Base-by-base conservation (phyloP, 2,329 filamentous ascomycete species). In the Colletotrichum nymphaeae region DNA sequence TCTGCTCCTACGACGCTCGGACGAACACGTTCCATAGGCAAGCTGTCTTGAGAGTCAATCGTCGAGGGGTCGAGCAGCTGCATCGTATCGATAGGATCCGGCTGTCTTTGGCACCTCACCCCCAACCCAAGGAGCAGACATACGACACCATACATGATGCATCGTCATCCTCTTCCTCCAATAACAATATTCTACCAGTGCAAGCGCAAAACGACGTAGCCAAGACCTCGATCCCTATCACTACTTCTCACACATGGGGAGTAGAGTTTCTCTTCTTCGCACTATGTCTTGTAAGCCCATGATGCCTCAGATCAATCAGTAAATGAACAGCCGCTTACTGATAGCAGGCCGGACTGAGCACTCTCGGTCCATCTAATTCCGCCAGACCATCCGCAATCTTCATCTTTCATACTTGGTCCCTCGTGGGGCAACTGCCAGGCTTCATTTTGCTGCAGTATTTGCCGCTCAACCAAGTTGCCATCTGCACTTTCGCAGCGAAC, bases 1-100 rank as follows among this genome's bases (percentile, higher is more conserved):
- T 84, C 19, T 86, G 85, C 74, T 86, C 83, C 0, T 87, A 86
- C 67, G 84, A 87, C 73, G 84, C 82, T 82, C 81, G 79, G 0
- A 82, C 80, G 0, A 76, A 79, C 3, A 85, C 83, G 0, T 79
- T 85, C 69, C 83, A 82, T 56, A 79, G 84, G 0, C 84, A 87
- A 75, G 84, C 81, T 0, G 85, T 87, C 1, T 67, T 87, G 30
- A 79, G 86, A 1, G 79, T 87, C 2, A n/a, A 37, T 24, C 42
- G 42, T 14, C 42, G n/a, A 9, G 62, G 42, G 8, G 22, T 60
- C 8, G 58, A 46, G 22, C 22, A 60, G 16, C 11, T 64, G 19
- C 42, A 64, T 26, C 46, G 24, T 11, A 32, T 64, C 22, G 62
- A 64, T 28, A n/a, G 24, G 14, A 24, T 64, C 11, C 62, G 22